phyloP scores from a whole-genome alignment of 2,329 filamentous ascomycete genomes.

The Epichloe gansuensis region DNA sequence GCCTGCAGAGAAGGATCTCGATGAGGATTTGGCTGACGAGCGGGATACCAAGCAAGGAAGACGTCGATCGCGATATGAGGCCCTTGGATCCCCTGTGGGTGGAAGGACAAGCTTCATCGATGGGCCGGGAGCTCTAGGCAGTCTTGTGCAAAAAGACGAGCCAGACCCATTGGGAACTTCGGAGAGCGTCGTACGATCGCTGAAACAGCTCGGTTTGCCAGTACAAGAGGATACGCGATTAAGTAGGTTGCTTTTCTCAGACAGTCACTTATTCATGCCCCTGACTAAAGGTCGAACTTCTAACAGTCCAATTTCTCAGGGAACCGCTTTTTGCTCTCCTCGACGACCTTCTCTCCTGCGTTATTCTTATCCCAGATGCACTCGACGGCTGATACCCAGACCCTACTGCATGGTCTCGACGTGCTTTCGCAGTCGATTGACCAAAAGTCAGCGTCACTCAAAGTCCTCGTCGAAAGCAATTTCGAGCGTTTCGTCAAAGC shows the following conservation, averaged over 20 bases:
- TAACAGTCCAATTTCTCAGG: constrained; percentile 31
- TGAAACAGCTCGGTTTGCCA: constrained; percentile 64
- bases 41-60: constrained; percentile 37
- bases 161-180: constrained; percentile 80
- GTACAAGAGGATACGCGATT: constrained; percentile 73
- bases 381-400: constrained; percentile 68
- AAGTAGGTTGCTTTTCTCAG: constrained; percentile 38
- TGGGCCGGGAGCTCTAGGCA: constrained; percentile 42
- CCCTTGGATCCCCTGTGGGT: constrained; percentile 61
- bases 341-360: constrained; percentile 85
- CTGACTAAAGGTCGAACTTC: background rate
- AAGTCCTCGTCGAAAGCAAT: constrained; percentile 92
- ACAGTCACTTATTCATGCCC: constrained; percentile 3
- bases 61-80: constrained; percentile 71
- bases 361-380: constrained; percentile 90
- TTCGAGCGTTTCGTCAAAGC: constrained; percentile 97
- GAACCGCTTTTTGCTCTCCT: constrained; percentile 89
- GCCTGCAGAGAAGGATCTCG: constrained; percentile 67
- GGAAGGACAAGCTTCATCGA: constrained; percentile 43
- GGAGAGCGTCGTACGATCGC: constrained; percentile 70
- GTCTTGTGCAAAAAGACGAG: constrained; percentile 79
- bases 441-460: constrained; percentile 92
- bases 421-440: constrained; percentile 85
- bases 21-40: constrained; percentile 50
- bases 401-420: constrained; percentile 69